Base-by-base conservation (phyloP, 352 stramenopile genomes). In the Peronospora farinosa region DNA sequence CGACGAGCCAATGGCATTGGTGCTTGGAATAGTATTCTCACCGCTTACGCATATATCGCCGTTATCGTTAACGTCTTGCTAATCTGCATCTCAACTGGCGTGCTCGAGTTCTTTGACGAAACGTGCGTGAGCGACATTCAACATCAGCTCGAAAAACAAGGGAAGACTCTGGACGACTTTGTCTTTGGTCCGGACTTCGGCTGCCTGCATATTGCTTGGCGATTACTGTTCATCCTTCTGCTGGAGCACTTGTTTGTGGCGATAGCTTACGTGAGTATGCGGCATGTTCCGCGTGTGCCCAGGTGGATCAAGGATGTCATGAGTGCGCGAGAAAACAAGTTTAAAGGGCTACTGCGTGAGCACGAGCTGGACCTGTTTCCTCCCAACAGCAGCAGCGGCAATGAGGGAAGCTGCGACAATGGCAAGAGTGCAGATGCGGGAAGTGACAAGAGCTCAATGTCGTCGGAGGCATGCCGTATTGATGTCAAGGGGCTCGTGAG, bases 1-100 rank as follows among this genome's bases (percentile, higher is more conserved):
- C 69, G 78, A 4, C 63, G 72, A 40, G 74, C 76, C 3, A 86
- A 86, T 57, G 76, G 78, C n/a, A 89, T 89, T 60, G 76, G 78
- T 9, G 76, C 69, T 10, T 89, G 78, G 78, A 67, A 71, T 16
- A 68, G 69, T 2, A 78, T 88, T 16, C 53, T 86, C 12, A 75
- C 67, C 7, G 57, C 51, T 8, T 84, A 72, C 37, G 78, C 74
- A 17, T 86, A 83, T 45, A 78, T 84, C 16, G 70, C 72, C 0
- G 78, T 88, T 32, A 74, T 86, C 27, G 78, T 86, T 12, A 87
- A 87, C 19, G 74, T 87, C 12, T 46, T 84, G 19, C 44, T 88
- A 9, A 77, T 88, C 28, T 88, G 71, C 41, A 83, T 88, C 30
- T 88, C 78, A 2, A 88, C 78, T 3, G 78, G 78, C 1, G 63